These are phyloP conservation scores for Alternaria longipes DNA, from an alignment of 2,329 filamentous ascomycete species.

Conservation along the genomic window DNA sequence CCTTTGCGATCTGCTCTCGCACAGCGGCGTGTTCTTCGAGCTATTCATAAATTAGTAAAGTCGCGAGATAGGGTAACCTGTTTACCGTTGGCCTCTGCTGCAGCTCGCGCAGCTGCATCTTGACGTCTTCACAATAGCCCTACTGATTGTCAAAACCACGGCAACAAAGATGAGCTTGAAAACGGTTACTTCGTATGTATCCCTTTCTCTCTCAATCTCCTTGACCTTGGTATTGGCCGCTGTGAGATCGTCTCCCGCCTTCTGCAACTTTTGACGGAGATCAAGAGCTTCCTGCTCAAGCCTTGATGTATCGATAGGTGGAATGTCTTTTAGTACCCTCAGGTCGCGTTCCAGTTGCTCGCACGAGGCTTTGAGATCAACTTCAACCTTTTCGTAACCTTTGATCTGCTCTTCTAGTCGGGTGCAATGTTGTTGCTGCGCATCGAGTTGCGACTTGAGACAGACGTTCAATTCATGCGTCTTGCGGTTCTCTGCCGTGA, in stretches of 20 bases:
- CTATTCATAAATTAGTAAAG: slow-evolving; percentile 8
- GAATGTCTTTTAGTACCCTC: slow-evolving; percentile 14
- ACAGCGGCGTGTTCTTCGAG: background rate
- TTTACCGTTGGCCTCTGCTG: slow-evolving; percentile 12
- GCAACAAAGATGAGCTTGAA: background rate
- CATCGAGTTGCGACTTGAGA: slow-evolving; percentile 28
- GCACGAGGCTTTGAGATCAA: slow-evolving; percentile 16
- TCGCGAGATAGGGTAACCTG: background rate
- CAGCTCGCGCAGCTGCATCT: slow-evolving; percentile 6
- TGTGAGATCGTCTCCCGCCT: slow-evolving; percentile 20
- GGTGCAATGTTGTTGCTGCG: slow-evolving; percentile 22
- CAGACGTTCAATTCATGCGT: slow-evolving; percentile 22
- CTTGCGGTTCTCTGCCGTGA: slow-evolving; percentile 23
- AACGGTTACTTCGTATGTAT: slow-evolving; percentile 10
- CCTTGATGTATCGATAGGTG: slow-evolving; percentile 2
- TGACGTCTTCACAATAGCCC: background rate
- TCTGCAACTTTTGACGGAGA: slow-evolving; percentile 25
- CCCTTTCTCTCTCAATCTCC: slow-evolving; percentile 11
- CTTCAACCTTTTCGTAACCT: slow-evolving; percentile 19
- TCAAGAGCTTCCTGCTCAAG: slow-evolving; percentile 16
- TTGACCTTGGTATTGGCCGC: slow-evolving; percentile 10
- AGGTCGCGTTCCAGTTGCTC: slow-evolving; percentile 29
- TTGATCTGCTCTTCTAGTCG: slow-evolving; percentile 23
- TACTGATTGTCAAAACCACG: slow-evolving; percentile 4
- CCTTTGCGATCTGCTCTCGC: slow-evolving; percentile 11